These are phyloP conservation scores for Epichloe gansuensis DNA, from an alignment of 2,329 filamentous ascomycete species.

Conservation along the genomic window DNA sequence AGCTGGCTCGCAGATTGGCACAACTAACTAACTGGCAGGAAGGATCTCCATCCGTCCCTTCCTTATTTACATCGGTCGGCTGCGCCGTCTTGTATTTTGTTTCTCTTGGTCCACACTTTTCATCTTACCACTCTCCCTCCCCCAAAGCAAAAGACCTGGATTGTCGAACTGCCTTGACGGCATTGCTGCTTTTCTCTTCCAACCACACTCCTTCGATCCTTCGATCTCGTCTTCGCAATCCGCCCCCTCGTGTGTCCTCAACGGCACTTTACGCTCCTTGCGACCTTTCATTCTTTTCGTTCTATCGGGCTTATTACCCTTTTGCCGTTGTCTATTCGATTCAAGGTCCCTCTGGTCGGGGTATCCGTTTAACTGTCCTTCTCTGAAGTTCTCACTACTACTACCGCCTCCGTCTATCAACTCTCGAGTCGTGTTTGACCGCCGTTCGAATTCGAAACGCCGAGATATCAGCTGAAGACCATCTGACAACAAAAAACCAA, in stretches of 20 bases:
- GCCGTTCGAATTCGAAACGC: not conserved
- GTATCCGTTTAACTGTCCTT: not conserved
- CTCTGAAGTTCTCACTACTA: not conserved
- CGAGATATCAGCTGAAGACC: not conserved
- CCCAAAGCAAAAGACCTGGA: slow-evolving; percentile 5
- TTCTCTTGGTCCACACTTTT: not conserved
- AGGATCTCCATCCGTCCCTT: not conserved
- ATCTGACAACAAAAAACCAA: not conserved
- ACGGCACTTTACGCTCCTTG: slow-evolving; percentile 7
- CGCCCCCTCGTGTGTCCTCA: slow-evolving; percentile 5
- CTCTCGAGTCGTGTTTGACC: not conserved
- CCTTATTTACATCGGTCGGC: slow-evolving; percentile 4
- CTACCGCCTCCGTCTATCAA: not conserved
- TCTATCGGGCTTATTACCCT: not conserved
- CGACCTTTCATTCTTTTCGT: not conserved
- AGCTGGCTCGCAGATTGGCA: not conserved
- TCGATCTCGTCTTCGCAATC: not conserved
- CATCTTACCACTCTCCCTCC: not conserved
- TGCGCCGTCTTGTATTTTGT: not conserved
- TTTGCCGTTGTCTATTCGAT: not conserved
- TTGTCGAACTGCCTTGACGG: slow-evolving; percentile 7
- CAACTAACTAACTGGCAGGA: not conserved
- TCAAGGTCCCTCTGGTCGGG: slow-evolving; percentile 1
- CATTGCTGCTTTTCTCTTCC: slow-evolving; percentile 2
- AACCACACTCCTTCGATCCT: slow-evolving; percentile 2